phyloP scores from a whole-genome alignment of 2,329 filamentous ascomycete genomes.

The Aspergillus pseudoterreus region DNA sequence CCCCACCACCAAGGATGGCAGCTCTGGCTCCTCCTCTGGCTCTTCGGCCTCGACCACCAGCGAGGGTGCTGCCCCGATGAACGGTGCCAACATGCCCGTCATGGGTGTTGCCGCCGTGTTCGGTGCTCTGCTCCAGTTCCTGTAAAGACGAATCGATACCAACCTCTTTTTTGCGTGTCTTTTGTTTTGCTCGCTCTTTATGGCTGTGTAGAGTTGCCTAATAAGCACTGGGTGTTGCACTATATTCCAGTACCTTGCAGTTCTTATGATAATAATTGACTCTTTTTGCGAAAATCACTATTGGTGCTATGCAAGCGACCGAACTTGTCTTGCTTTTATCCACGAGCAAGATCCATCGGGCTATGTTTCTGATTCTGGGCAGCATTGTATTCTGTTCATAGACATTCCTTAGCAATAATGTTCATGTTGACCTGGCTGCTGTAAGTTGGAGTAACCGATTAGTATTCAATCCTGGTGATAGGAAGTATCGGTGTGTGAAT shows the following conservation, averaged over 20 bases:
- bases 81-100: conserved; percentile 32
- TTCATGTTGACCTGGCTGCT: not conserved
- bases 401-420: conserved; percentile 18
- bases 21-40: conserved; percentile 27
- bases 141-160: conserved; percentile 39
- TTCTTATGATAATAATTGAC: conserved; percentile 42
- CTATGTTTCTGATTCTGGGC: not conserved
- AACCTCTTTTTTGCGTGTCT: conserved; percentile 26
- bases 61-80: conserved; percentile 36
- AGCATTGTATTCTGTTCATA: conserved; percentile 16
- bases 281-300: conserved; percentile 28
- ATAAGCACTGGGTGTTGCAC: conserved; percentile 26
- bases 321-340: not conserved
- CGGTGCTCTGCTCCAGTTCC: conserved; percentile 43
- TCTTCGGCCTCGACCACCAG: conserved; percentile 27
- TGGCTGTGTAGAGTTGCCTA: conserved; percentile 36
- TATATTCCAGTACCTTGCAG: conserved; percentile 26
- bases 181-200: conserved; percentile 16
- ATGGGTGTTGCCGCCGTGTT: conserved; percentile 43
- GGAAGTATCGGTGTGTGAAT: no score
- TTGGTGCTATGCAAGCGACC: conserved; percentile 6
- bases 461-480: no score
- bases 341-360: no score
- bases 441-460: no score
- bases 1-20: conserved; percentile 34